These are phyloP conservation scores for Lactarius vividus DNA, from an alignment of 768 basidiomycete genomes.

Conservation along the genomic window DNA sequence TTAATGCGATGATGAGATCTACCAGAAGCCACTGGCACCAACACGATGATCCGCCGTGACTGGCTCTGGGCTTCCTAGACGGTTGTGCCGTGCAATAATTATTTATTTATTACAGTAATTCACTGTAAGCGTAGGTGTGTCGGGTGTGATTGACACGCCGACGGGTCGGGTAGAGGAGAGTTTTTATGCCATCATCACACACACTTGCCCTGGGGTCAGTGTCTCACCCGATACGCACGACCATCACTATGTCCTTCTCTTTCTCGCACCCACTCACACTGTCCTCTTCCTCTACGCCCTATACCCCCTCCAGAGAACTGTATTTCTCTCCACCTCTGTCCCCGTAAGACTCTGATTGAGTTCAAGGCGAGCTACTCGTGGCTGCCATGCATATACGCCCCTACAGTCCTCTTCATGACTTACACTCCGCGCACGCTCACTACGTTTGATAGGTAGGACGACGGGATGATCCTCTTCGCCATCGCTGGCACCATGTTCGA, in stretches of 20 bases:
- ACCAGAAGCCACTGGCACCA: no score
- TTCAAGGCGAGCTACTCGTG: conserved; percentile 88
- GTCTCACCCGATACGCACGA: neutral
- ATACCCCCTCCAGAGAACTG: conserved; percentile 69
- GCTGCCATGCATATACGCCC: conserved; percentile 82
- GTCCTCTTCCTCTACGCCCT: conserved; percentile 74
- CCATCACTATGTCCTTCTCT: conserved; percentile 38
- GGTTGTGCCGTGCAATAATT: no score
- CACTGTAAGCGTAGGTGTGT: no score
- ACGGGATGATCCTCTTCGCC: conserved; percentile 76
- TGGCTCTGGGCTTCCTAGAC: no score
- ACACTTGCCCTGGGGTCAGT: neutral
- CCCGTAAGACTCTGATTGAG: conserved; percentile 53
- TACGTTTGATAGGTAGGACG: conserved; percentile 61
- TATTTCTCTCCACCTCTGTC: conserved; percentile 62
- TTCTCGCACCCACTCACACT: conserved; percentile 69
- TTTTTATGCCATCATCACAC: no score
- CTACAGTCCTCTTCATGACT: conserved; percentile 69
- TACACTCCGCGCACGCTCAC: conserved; percentile 77
- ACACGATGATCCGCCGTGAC: no score
- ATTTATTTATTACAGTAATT: no score
- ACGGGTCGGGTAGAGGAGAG: no score
- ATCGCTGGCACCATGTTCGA: conserved; percentile 91
- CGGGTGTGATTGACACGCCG: no score
- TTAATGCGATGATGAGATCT: no score